Conservation (phyloP, 805 yeast species). For the Cyberlindnera bimundalis region DNA sequence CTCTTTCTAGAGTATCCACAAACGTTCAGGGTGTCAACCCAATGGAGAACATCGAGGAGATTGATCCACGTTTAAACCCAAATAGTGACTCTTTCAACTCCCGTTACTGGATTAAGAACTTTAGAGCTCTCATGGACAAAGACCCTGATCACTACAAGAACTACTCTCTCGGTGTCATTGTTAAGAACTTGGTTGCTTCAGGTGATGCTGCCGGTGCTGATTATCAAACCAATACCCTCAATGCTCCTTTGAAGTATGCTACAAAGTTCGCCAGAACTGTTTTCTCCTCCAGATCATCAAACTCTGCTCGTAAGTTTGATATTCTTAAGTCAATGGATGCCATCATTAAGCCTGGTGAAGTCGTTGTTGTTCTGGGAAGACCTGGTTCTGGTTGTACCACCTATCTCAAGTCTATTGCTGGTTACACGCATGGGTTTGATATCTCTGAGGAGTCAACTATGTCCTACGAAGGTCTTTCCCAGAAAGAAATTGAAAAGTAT, state of each 20-base stretch:
- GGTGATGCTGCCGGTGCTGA: slow-evolving; percentile 61
- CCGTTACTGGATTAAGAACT: slow-evolving; percentile 59
- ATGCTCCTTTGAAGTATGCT: slow-evolving; percentile 31
- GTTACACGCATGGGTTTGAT: slow-evolving; percentile 53
- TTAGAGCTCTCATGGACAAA: slow-evolving; percentile 45
- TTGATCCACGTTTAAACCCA: slow-evolving; percentile 55
- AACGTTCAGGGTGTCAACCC: slow-evolving; percentile 39
- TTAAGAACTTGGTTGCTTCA: slow-evolving; percentile 54
- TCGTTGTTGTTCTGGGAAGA: slow-evolving; percentile 71
- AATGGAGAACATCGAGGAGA: slow-evolving; percentile 22
- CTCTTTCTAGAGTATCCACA: slow-evolving; percentile 19
- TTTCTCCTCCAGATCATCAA: slow-evolving; percentile 4
- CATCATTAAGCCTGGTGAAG: slow-evolving; percentile 57
- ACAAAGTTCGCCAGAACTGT: slow-evolving; percentile 17
- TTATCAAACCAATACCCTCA: slow-evolving; percentile 61
- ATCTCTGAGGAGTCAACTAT: slow-evolving; percentile 41
- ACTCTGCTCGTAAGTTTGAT: slow-evolving; percentile 34
- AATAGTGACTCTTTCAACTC: slow-evolving; percentile 51
- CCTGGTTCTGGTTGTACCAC: slow-evolving; percentile 76
- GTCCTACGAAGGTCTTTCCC: slow-evolving; percentile 48
- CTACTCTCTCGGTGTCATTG: slow-evolving; percentile 53
- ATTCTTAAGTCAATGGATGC: slow-evolving; percentile 56
- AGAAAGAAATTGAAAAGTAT: slow-evolving; percentile 40
- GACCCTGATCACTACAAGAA: slow-evolving; percentile 62
- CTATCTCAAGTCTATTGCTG: slow-evolving; percentile 51